phyloP scores from a whole-genome alignment of 164 flowering plant species.

The Vitis riparia region DNA sequence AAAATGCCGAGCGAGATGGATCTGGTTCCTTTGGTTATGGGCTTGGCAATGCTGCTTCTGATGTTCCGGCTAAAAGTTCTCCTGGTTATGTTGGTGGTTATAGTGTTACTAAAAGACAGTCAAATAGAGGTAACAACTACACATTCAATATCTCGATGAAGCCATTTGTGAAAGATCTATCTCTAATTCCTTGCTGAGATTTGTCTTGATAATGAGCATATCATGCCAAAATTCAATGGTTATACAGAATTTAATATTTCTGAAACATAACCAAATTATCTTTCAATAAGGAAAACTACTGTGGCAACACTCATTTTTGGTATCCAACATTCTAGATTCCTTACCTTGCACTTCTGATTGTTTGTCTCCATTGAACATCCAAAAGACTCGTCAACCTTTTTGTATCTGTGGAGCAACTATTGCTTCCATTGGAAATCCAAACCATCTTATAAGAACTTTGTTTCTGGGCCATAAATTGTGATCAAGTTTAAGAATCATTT shows the following conservation, averaged over 20 bases:
- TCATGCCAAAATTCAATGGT: too few relatives aligned
- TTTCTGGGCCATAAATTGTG: too few relatives aligned
- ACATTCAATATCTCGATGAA: not conserved
- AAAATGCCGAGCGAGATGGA: slow-evolving; percentile 53
- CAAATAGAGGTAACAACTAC: slow-evolving; percentile 50
- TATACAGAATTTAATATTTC: too few relatives aligned
- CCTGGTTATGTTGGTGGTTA: slow-evolving; percentile 58
- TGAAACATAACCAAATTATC: too few relatives aligned
- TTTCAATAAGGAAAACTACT: too few relatives aligned
- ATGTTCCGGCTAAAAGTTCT: slow-evolving; percentile 39
- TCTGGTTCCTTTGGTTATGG: slow-evolving; percentile 56
- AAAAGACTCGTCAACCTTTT: too few relatives aligned
- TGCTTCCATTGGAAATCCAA: not conserved
- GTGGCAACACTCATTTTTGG: not conserved
- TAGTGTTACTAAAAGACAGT: slow-evolving; percentile 41
- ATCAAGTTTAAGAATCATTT: too few relatives aligned
- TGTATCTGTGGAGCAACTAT: not conserved
- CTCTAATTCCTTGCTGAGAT: not conserved
- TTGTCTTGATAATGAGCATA: not conserved
- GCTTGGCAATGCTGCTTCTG: slow-evolving; percentile 41
- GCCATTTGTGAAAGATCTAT: too few relatives aligned
- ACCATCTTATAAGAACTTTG: too few relatives aligned
- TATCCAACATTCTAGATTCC: not conserved
- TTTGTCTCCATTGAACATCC: too few relatives aligned
- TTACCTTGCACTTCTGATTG: not conserved